These are phyloP conservation scores for Kwoniella shandongensis DNA, from an alignment of 768 basidiomycete species.

Conservation along the genomic window DNA sequence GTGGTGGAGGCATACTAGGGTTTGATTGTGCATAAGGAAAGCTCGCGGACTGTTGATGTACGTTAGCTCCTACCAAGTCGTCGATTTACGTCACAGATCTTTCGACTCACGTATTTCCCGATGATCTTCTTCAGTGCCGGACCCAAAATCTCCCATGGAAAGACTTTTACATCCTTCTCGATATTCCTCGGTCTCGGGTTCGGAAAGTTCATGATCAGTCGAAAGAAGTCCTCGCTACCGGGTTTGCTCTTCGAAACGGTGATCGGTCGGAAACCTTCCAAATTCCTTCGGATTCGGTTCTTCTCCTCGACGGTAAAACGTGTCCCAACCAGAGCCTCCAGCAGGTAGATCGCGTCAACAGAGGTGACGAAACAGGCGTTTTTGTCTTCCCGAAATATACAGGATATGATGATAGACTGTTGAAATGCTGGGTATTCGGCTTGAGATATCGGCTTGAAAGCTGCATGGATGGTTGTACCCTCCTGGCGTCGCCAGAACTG, in stretches of 20 bases:
- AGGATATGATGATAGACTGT: constrained; percentile 82
- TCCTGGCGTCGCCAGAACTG: constrained; percentile 78
- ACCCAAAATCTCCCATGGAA: constrained; percentile 57
- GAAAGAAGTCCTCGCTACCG: constrained; percentile 83
- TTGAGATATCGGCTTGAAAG: constrained; percentile 72
- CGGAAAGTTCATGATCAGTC: constrained; percentile 93
- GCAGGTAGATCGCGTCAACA: constrained; percentile 90
- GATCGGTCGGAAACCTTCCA: constrained; percentile 86
- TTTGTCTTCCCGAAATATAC: constrained; percentile 79
- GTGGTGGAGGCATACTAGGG: constrained; percentile 26
- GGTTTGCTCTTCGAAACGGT: constrained; percentile 84
- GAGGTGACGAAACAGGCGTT: constrained; percentile 85
- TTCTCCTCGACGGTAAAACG: constrained; percentile 93
- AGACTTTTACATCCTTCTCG: constrained; percentile 81
- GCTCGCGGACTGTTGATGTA: constrained; percentile 36
- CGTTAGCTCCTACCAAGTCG: background rate
- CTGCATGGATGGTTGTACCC: constrained; percentile 71
- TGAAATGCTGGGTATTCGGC: constrained; percentile 65
- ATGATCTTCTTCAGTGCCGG: constrained; percentile 57
- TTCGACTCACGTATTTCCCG: constrained; percentile 55
- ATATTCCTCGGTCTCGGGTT: constrained; percentile 93
- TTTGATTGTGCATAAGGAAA: constrained; percentile 29
- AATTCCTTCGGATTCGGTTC: constrained; percentile 89
- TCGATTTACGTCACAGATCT: background rate
- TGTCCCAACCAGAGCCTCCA: constrained; percentile 73